Base-by-base conservation (phyloP, 371 early-diverging fungal genomes). In the Dentiscutata heterogama region DNA sequence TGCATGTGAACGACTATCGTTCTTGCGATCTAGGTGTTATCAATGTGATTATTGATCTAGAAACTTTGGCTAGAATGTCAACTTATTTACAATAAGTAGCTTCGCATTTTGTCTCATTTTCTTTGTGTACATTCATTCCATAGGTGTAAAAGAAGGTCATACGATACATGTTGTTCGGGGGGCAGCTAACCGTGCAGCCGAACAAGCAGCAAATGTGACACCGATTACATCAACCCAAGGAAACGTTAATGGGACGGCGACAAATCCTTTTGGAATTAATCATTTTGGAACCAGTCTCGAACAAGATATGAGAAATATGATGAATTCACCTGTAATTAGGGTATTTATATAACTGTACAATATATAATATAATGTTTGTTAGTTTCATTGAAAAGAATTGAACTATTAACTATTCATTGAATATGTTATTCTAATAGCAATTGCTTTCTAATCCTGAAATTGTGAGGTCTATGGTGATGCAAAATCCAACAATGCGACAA, bases 401-500 rank as follows among this genome's bases (percentile, higher is more conserved):
- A 46, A 11, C 75, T 20, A 25, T 67, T 46, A 11, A 22, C 22
- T 74, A 8, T 78, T 82, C 8, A 27, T 7, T 22, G 50, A 73
- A 16, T 50, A 50, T 81, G 11, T 81, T 7, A 53, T 50, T 20
- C 53, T 82, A 81, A 83, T 84, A 89, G 89, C 85, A 86, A 31
- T 76, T 89, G 73, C 83, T 88, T 80, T 84, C 89, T 20, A 91
- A 92, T 84, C 91, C 91, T 82, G 94, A 94, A 58, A 86, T 96
- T 51, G 90, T 94, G 64, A 91, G 93, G 73, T 88, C 91, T 31
- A 91, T 96, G 85, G 90, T 93, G 82, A 91, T 93, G 91, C 89
- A 91, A 53, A 92, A 94, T 82, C 94, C 94, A 7, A 92, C 92
- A 78, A 89, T 94, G 86, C 84, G 90, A 35, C 86, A 90, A 56